phyloP scores from a whole-genome alignment of 768 basidiomycete genomes.

The Podaxis sp. region DNA sequence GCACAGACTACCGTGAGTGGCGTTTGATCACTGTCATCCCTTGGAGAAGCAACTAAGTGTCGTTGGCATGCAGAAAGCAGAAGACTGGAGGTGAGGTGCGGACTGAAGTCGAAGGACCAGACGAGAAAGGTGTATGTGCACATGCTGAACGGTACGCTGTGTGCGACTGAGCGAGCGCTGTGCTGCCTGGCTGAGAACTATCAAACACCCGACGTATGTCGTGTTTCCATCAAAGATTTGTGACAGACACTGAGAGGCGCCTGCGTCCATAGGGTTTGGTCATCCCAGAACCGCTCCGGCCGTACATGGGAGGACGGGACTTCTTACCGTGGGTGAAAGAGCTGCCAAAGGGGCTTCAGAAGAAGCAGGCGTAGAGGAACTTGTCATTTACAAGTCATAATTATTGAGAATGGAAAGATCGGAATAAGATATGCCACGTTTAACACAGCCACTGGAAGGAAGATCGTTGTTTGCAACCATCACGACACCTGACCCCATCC shows the following conservation, averaged over 20 bases:
- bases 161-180: conserved; percentile 93
- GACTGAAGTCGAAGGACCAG: conserved; percentile 87
- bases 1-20: conserved; percentile 95
- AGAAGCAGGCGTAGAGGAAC: conserved; percentile 47
- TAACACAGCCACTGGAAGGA: conserved; percentile 11
- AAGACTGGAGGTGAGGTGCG: conserved; percentile 89
- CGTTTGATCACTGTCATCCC: neutral
- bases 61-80: conserved; percentile 65
- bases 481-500: neutral
- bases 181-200: conserved; percentile 99
- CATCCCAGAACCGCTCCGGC: conserved; percentile 85
- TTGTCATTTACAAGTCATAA: neutral
- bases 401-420: neutral
- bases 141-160: conserved; percentile 98
- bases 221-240: conserved; percentile 1
- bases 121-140: conserved; percentile 92
- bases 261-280: conserved; percentile 64
- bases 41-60: neutral
- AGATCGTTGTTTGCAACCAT: conserved; percentile 4
- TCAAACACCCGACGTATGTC: conserved; percentile 86
- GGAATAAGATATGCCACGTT: conserved; percentile 9
- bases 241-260: conserved; percentile 3
- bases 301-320: conserved; percentile 96
- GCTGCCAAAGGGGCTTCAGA: conserved; percentile 72
- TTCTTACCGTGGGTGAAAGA: conserved; percentile 83